These are phyloP conservation scores for Globisporangium nodosum DNA, from an alignment of 352 stramenopile species.

Conservation along the genomic window DNA sequence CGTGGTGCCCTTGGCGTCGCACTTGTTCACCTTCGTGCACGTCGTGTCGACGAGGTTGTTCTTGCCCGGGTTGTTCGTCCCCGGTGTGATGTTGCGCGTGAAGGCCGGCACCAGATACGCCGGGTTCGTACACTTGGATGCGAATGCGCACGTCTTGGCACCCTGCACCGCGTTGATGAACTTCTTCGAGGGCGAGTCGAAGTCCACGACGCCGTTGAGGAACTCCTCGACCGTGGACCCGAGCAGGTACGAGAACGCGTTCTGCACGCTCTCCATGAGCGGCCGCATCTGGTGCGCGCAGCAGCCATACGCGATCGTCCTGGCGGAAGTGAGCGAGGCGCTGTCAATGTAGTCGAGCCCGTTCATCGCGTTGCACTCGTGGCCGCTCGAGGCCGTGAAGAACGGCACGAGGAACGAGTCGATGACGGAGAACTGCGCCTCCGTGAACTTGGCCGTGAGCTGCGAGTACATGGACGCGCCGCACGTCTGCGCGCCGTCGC, in stretches of 20 bases:
- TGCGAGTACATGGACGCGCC: conserved; percentile 35
- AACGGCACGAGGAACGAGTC: conserved; percentile 14
- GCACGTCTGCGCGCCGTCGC: conserved; percentile 27
- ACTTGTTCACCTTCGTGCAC: conserved; percentile 47
- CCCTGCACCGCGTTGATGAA: conserved; percentile 20
- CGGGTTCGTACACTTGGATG: conserved; percentile 35
- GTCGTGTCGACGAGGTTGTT: conserved; percentile 36
- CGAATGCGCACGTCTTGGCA: conserved; percentile 37
- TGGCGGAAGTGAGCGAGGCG: conserved; percentile 1
- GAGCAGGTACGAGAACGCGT: conserved; percentile 34
- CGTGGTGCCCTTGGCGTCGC: conserved; percentile 39
- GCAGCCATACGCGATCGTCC: conserved; percentile 9
- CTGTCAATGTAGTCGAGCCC: conserved; percentile 7
- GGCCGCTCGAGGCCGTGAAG: conserved; percentile 24
- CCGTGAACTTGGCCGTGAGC: conserved; percentile 23
- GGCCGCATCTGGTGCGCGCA: conserved; percentile 17
- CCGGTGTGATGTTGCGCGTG: conserved; percentile 13
- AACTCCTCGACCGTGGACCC: conserved; percentile 46
- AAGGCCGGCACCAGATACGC: conserved; percentile 27
- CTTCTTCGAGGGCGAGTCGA: conserved; percentile 17
- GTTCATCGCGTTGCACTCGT: conserved; percentile 10
- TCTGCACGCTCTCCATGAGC: conserved; percentile 45
- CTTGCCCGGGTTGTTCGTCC: conserved; percentile 11
- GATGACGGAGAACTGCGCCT: conserved; percentile 34
- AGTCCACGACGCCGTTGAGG: conserved; percentile 34